Percentiles rank a stretch among this genome's conserved stretches.
These are phyloP conservation scores for Scleroderma bovista DNA, from an alignment of 768 basidiomycete genomes.

Conservation along the genomic window DNA sequence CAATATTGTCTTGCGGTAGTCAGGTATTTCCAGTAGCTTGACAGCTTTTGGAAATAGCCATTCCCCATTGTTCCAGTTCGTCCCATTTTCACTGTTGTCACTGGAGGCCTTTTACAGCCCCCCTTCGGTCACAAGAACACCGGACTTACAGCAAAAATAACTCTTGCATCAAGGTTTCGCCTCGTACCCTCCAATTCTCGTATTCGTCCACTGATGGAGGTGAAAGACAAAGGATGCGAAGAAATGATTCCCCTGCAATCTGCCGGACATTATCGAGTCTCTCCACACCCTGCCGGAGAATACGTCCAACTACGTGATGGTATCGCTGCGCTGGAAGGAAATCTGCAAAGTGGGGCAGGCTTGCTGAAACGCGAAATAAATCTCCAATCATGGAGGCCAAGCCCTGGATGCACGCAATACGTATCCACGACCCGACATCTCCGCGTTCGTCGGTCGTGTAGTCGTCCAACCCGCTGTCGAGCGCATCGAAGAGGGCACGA, in stretches of 20 bases:
- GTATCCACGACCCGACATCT: constrained; percentile 95
- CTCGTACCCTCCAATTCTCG: constrained; percentile 49
- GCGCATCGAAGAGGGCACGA: constrained; percentile 44
- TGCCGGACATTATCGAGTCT: constrained; percentile 87
- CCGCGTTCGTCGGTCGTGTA: constrained; percentile 94
- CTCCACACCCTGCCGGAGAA: constrained; percentile 88
- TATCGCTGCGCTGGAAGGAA: constrained; percentile 60
- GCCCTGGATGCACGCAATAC: constrained; percentile 69
- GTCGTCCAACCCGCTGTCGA: constrained; percentile 76
- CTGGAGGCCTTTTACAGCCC: constrained; percentile 19
- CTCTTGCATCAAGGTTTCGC: constrained; percentile 40
- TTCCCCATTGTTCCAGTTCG: constrained; percentile 62
- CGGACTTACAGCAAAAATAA: constrained; percentile 48
- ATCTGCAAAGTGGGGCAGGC: constrained; percentile 41
- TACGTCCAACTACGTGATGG: constrained; percentile 52
- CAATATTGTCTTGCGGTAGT: constrained; percentile 60
- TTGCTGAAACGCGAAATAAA: constrained; percentile 40
- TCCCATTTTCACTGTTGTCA: constrained; percentile 25
- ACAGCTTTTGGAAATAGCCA: constrained; percentile 76
- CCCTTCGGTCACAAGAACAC: neutral
- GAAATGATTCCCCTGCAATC: constrained; percentile 62
- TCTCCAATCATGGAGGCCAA: constrained; percentile 49
- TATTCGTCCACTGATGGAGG: constrained; percentile 37
- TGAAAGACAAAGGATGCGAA: constrained; percentile 43
- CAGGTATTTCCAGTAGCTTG: constrained; percentile 52